phyloP scores from a whole-genome alignment of 805 yeast genomes.

The Barnettozyma pratensis region DNA sequence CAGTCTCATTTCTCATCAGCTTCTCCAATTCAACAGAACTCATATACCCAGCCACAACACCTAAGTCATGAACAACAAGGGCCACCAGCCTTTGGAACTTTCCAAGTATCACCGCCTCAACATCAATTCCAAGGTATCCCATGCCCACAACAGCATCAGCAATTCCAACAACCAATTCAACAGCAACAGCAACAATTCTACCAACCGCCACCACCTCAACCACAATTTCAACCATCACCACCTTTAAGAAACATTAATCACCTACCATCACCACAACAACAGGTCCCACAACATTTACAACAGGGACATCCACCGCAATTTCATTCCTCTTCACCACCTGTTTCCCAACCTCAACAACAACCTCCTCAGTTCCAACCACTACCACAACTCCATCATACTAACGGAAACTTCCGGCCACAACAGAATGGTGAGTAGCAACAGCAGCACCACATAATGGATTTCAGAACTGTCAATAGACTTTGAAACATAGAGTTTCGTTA shows the following conservation, averaged over 20 bases:
- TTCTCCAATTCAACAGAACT: neutral
- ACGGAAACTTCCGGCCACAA: neutral
- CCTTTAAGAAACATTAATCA: neutral
- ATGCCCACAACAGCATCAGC: neutral
- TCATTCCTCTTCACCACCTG: neutral
- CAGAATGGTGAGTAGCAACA: neutral
- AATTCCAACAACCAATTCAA: neutral
- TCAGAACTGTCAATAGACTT: neutral
- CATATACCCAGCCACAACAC: neutral
- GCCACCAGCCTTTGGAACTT: slow-evolving; percentile 4
- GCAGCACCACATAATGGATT: neutral
- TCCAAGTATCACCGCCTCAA: slow-evolving; percentile 2
- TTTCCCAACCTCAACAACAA: neutral
- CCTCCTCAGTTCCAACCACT: neutral
- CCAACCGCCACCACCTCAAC: neutral
- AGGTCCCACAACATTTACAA: slow-evolving; percentile 1
- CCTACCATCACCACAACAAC: neutral
- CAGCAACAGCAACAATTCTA: neutral
- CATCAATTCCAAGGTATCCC: neutral
- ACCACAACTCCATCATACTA: neutral
- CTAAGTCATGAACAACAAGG: neutral
- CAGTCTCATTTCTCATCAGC: neutral
- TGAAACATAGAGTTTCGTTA: no score
- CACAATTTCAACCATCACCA: slow-evolving; percentile 4
- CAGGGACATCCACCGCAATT: slow-evolving; percentile 2